A percentile compares a stretch with the other conserved stretches of the same genome.
Evolutionary conservation across 1,284 basidiomycete species (phyloP).

Genomic region (Schizophyllum amplum): DNA sequence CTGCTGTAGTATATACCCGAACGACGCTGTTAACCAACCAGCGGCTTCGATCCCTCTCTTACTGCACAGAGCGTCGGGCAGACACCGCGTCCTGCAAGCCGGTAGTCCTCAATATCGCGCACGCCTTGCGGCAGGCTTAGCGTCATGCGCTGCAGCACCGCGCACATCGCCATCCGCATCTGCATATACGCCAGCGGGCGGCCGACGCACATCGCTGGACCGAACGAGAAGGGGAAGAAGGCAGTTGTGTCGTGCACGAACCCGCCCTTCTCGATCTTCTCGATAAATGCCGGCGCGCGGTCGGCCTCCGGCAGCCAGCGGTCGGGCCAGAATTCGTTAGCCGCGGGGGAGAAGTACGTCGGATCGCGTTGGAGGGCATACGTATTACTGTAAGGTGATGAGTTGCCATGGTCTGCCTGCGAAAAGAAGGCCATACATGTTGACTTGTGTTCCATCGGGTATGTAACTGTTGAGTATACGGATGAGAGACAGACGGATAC

Average conservation of each 20-base stretch:
- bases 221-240: constrained; percentile 13
- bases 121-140: not conserved
- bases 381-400: constrained; percentile 20
- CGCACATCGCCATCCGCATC: constrained; percentile 12
- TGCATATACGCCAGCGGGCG: constrained; percentile 11
- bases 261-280: not conserved
- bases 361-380: constrained; percentile 33
- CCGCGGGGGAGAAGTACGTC: constrained; percentile 30
- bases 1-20: not conserved
- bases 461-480: constrained; percentile 29
- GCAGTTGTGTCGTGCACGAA: constrained; percentile 10
- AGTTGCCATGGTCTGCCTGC: not conserved
- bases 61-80: not conserved
- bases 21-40: not conserved
- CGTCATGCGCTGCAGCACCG: not conserved
- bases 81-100: not conserved
- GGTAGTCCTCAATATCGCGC: not conserved
- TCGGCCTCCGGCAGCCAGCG: constrained; percentile 25
- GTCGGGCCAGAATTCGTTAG: constrained; percentile 35
- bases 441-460: constrained; percentile 26
- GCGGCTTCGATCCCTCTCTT: not conserved
- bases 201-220: constrained; percentile 13
- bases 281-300: not conserved
- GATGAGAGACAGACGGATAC: not conserved
- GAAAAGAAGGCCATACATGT: not conserved